Base-by-base conservation (phyloP, 192 early-diverging fungal genomes). In the Coemansia biformis region DNA sequence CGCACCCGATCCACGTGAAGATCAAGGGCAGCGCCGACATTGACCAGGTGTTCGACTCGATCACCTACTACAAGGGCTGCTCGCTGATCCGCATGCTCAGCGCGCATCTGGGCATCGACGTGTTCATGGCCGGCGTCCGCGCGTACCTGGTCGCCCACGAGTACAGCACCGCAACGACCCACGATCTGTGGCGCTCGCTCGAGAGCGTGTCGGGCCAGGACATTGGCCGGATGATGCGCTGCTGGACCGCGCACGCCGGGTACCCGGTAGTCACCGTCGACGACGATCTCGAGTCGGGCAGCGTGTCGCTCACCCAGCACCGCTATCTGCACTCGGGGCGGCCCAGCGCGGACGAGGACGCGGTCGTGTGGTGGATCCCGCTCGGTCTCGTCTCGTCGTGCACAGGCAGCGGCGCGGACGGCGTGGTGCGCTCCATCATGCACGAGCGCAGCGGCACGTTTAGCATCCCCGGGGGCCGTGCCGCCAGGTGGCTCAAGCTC, bases 31-130 rank as follows among this genome's bases (percentile, higher is more conserved):
- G 84, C 29, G 62, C 77, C 17, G 87, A 93, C 40, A 86, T 93
- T 31, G 64, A 66, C 29, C 85, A 93, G 66, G 87, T 93, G 32
- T 93, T 93, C 59, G 91, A 92, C 59, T 83, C 86, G 12, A 84
- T 92, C 57, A 79, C 79, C 13, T 91, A 92, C 76, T 80, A 70
- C 60, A 92, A 92, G 58, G 90, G 90, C 10, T 84, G 84, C 9
- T 77, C 78, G 14, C 79, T 88, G 16, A 86, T 92, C 48, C 75
- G 90, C 43, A 90, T 91, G 89, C 72, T 92, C n/a, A 78, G 75
- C 48, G 66, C 77, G 5, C 78, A 78, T 52, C 22, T 83, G 24
- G 79, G 79, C 26, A 51, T 69, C 26, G 68, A 78, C 13, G 55
- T 47, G n/a, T 67, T 83, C 21, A 37, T 82, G 22, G 43, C 47